Percentiles rank a stretch among this genome's conserved stretches.
These are phyloP conservation scores for Fusarium torreyae DNA, from an alignment of 2,329 filamentous ascomycete species.

Conservation along the genomic window DNA sequence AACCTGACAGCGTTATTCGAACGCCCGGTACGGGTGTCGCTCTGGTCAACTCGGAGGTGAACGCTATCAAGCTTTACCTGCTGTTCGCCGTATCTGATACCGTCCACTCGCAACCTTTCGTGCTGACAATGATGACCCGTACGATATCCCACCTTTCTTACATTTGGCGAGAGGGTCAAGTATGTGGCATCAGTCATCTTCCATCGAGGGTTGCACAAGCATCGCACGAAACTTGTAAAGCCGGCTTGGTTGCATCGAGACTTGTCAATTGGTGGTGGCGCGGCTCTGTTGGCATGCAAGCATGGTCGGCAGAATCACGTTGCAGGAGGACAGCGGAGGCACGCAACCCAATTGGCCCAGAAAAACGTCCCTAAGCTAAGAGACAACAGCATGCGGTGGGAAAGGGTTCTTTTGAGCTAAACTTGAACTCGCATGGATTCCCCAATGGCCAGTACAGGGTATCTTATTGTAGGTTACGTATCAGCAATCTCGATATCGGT, in stretches of 20 bases:
- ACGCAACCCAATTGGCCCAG: slow-evolving; percentile 20
- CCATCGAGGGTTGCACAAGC: slow-evolving; percentile 26
- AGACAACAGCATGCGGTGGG: slow-evolving; percentile 21
- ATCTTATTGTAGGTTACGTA: background rate
- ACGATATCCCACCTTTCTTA: background rate
- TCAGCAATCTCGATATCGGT: background rate
- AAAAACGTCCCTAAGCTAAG: slow-evolving; percentile 8
- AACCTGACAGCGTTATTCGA: background rate
- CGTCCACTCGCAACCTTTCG: slow-evolving; percentile 15
- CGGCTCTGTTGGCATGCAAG: slow-evolving; percentile 35
- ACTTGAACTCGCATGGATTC: slow-evolving; percentile 25
- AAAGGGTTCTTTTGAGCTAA: slow-evolving; percentile 37
- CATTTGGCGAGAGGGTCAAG: slow-evolving; percentile 4
- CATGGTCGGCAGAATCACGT: slow-evolving; percentile 13
- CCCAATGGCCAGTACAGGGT: slow-evolving; percentile 4
- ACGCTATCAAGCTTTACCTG: background rate
- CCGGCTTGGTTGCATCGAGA: slow-evolving; percentile 1
- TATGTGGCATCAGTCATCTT: slow-evolving; percentile 41
- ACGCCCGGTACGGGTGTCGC: background rate
- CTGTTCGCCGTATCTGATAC: background rate
- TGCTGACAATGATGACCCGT: background rate
- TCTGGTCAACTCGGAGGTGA: background rate
- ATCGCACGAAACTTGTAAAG: slow-evolving; percentile 29
- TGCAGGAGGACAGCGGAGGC: slow-evolving; percentile 6
- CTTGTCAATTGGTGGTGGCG: slow-evolving; percentile 28